These are phyloP conservation scores for Neopestalotiopsis rosae DNA, from an alignment of 2,329 filamentous ascomycete genomes.

Conservation along the genomic window DNA sequence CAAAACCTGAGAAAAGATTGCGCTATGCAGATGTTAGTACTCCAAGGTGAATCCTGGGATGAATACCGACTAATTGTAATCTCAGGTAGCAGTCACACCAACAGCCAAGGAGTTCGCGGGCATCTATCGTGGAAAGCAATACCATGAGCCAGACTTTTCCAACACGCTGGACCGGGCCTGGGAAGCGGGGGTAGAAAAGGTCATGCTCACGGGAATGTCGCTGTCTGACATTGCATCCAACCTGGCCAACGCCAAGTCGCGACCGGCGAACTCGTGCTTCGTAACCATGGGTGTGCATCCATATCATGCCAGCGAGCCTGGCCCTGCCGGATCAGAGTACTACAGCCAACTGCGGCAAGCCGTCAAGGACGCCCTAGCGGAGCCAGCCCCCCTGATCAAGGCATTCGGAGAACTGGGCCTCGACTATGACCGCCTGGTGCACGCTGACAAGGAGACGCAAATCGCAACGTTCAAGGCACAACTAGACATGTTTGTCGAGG, in stretches of 20 bases:
- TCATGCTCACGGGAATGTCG: conserved; percentile 47
- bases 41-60: too few relatives aligned
- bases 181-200: conserved; percentile 45
- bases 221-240: conserved; percentile 36
- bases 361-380: conserved; percentile 30
- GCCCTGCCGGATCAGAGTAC: conserved; percentile 26
- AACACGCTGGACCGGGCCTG: conserved; percentile 46
- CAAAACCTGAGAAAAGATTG: neutral
- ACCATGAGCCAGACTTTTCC: conserved; percentile 50
- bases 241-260: conserved; percentile 33
- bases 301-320: conserved; percentile 53
- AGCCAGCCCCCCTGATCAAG: conserved; percentile 37
- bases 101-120: conserved; percentile 53
- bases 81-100: conserved; percentile 42
- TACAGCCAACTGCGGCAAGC: conserved; percentile 32
- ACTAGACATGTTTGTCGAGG: conserved; percentile 42
- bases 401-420: conserved; percentile 57
- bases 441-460: conserved; percentile 47
- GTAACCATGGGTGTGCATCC: conserved; percentile 56
- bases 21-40: conserved; percentile 8
- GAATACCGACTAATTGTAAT: neutral
- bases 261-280: conserved; percentile 39
- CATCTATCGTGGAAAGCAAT: conserved; percentile 54
- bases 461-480: conserved; percentile 45
- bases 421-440: conserved; percentile 52